Evolutionary conservation across 768 basidiomycete genomes (phyloP).

Genomic region (Suillus brevipes): DNA sequence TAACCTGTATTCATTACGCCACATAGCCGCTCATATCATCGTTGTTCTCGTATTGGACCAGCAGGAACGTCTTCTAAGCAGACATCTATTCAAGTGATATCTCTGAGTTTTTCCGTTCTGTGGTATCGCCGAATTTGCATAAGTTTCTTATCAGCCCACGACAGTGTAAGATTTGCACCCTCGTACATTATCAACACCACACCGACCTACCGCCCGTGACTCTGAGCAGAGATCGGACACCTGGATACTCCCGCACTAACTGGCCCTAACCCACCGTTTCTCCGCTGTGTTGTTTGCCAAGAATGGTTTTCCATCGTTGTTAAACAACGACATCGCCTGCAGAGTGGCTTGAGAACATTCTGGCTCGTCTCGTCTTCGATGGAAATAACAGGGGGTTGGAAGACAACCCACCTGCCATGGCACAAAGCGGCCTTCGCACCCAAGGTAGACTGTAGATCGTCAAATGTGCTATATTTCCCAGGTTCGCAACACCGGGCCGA

Average conservation of each 20-base stretch:
- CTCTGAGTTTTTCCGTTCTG: neutral
- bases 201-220: neutral
- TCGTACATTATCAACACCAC: neutral
- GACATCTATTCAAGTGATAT: neutral
- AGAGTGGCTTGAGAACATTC: slow-evolving; percentile 41
- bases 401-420: slow-evolving; percentile 57
- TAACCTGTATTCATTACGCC: neutral
- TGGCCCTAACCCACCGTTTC: neutral
- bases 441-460: slow-evolving; percentile 34
- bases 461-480: neutral
- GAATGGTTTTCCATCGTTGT: neutral
- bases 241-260: neutral
- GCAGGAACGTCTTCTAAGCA: no score
- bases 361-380: slow-evolving; percentile 52
- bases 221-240: neutral
- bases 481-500: neutral
- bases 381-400: slow-evolving; percentile 51
- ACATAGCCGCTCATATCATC: neutral
- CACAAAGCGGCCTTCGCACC: slow-evolving; percentile 52
- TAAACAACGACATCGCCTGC: neutral
- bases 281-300: neutral
- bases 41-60: neutral
- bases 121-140: neutral
- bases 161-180: neutral
- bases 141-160: neutral